Conservation (phyloP, 345 rosid genomes). For the Dovyalis caffra region DNA sequence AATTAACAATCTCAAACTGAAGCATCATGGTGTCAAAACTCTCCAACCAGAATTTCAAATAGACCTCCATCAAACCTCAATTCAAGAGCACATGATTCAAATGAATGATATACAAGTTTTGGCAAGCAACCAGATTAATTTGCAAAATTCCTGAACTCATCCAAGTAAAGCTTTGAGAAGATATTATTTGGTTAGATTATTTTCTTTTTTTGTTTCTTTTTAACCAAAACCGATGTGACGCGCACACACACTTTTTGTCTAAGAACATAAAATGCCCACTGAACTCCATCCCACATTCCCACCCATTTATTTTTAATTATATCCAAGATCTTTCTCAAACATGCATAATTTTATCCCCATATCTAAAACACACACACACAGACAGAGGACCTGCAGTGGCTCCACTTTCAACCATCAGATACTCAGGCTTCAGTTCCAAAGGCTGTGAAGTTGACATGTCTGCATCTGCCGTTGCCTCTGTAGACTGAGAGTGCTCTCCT, state of each 20-base stretch:
- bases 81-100: not conserved
- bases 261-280: not conserved
- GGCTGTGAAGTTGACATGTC: conserved; percentile 39
- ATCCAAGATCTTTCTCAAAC: not conserved
- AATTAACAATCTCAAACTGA: not conserved
- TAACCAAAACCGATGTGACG: not conserved
- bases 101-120: not conserved
- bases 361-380: too few relatives aligned
- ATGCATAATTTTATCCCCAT: not conserved
- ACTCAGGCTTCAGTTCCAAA: conserved; percentile 21
- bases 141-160: not conserved
- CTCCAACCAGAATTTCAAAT: not conserved
- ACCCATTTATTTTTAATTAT: not conserved
- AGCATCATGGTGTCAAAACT: not conserved
- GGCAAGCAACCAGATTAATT: not conserved
- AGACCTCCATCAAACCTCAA: not conserved
- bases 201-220: not conserved
- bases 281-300: not conserved
- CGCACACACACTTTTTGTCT: not conserved
- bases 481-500: conserved; percentile 27
- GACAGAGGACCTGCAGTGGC: conserved; percentile 31
- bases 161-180: not conserved
- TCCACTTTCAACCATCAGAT: conserved; percentile 31
- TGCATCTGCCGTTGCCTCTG: conserved; percentile 38
- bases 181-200: not conserved